These are phyloP conservation scores for Globisporangium spinosum DNA, from an alignment of 352 stramenopile genomes.

Conservation along the genomic window DNA sequence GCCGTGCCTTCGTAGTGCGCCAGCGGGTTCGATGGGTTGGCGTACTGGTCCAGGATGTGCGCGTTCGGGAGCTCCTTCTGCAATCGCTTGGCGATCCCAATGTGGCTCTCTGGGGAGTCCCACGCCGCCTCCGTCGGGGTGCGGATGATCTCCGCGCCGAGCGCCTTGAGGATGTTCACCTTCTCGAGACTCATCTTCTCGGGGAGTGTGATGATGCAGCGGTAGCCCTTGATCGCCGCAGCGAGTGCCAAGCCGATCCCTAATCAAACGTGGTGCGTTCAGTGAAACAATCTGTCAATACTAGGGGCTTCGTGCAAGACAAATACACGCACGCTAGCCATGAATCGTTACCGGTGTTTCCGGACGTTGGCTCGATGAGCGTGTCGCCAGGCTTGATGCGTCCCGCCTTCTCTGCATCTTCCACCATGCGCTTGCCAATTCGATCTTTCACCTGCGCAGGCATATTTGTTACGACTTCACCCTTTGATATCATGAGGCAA, in stretches of 20 bases:
- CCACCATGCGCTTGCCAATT: constrained; percentile 84
- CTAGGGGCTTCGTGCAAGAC: not conserved
- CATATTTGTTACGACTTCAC: not conserved
- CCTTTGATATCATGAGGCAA: too few relatives aligned
- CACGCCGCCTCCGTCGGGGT: constrained; percentile 95
- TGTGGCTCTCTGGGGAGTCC: constrained; percentile 94
- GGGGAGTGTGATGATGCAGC: constrained; percentile 90
- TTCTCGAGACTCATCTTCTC: constrained; percentile 98
- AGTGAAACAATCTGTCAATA: not conserved
- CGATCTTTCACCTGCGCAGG: constrained; percentile 65
- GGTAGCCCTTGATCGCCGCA: constrained; percentile 95
- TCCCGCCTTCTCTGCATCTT: constrained; percentile 86
- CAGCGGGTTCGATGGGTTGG: constrained; percentile 95
- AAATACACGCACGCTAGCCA: not conserved
- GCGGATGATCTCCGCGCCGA: constrained; percentile 95
- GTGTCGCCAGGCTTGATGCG: constrained; percentile 89
- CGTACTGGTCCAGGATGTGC: constrained; percentile 96
- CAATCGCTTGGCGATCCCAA: constrained; percentile 91
- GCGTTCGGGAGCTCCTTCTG: constrained; percentile 94
- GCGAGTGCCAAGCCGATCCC: constrained; percentile 96
- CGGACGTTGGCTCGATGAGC: constrained; percentile 95
- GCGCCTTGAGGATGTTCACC: constrained; percentile 93
- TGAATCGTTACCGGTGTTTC: constrained; percentile 82
- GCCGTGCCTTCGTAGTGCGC: constrained; percentile 96
- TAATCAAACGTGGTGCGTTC: not conserved